These are phyloP conservation scores for Paecilomyces niveus DNA, from an alignment of 2,329 filamentous ascomycete species.

Conservation along the genomic window DNA sequence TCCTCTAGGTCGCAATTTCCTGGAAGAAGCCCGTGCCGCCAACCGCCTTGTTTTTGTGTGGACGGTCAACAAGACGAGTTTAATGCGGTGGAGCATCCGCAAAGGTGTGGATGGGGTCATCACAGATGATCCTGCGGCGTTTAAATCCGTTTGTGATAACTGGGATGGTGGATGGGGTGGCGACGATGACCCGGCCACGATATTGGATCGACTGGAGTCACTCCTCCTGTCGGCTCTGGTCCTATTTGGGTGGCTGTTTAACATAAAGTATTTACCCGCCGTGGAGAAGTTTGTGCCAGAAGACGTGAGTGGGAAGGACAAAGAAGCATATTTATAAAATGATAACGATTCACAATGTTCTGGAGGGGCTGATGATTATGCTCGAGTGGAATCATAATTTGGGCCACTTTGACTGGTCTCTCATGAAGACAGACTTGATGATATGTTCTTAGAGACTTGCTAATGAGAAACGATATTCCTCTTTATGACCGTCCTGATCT, in stretches of 20 bases:
- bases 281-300: not conserved
- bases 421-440: not conserved
- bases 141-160: conserved; percentile 2
- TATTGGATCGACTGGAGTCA: not conserved
- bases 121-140: conserved; percentile 66
- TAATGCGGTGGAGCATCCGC: conserved; percentile 75
- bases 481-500: not conserved
- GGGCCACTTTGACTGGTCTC: not conserved
- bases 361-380: not conserved
- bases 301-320: not conserved
- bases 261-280: not conserved
- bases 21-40: conserved; percentile 51
- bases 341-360: not conserved
- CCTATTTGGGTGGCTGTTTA: not conserved
- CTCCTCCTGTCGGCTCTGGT: not conserved
- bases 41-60: conserved; percentile 64
- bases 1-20: conserved; percentile 59
- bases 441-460: not conserved
- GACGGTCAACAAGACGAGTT: conserved; percentile 74
- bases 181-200: not conserved
- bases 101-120: conserved; percentile 69
- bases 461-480: not conserved
- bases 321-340: not conserved
- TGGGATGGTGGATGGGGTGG: not conserved
- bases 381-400: too few relatives aligned